Base-by-base conservation (phyloP, 2,329 filamentous ascomycete species). In the Dactylonectria estremocensis region DNA sequence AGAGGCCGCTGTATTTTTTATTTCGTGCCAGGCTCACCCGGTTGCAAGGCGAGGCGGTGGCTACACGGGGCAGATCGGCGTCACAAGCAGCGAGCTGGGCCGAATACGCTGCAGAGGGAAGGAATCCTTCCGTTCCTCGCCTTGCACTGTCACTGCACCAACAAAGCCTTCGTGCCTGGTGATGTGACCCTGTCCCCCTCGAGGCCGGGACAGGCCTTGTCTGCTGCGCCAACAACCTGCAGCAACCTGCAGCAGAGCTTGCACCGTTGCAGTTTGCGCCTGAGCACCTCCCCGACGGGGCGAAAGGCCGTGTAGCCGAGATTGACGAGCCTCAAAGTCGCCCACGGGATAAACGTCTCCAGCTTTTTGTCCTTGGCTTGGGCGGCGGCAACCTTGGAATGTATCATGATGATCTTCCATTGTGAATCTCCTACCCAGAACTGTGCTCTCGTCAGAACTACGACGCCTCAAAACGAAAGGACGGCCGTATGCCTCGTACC, bases 21-120 rank as follows among this genome's bases (percentile, higher is more conserved):
- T 28, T 7, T 28, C 24, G 4, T 48, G 46, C 55, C 56, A 70
- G 64, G 63, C 56, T 62, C 46, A 55, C 64, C 52, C 71, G 68
- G 73, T 69, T 72, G 70, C 68, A 33, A 52, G 37, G 53, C 69
- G 48, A 67, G 58, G 58, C 40, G 57, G 61, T 70, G 61, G 49
- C 61, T 68, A 49, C 35, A 46, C 8, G 59, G 57, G 55, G 67
- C 60, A 68, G 69, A 67, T 73, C 65, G 52, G 49, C 54, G 50
- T 54, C 56, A 59, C 64, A 24, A 53, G 61, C 31, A 64, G 52
- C 45, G 18, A 56, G 55, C 56, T 67, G 55, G 43, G 31, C 63
- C 63, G 63, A 61, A 62, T 65, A 50, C 52, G 52, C 49, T 66
- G 43, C 22, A 28, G 28, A 45, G 40, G 40, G 35, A 16, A 54